These are phyloP conservation scores for Periconia digitata DNA, from an alignment of 2,329 filamentous ascomycete genomes.

Conservation along the genomic window DNA sequence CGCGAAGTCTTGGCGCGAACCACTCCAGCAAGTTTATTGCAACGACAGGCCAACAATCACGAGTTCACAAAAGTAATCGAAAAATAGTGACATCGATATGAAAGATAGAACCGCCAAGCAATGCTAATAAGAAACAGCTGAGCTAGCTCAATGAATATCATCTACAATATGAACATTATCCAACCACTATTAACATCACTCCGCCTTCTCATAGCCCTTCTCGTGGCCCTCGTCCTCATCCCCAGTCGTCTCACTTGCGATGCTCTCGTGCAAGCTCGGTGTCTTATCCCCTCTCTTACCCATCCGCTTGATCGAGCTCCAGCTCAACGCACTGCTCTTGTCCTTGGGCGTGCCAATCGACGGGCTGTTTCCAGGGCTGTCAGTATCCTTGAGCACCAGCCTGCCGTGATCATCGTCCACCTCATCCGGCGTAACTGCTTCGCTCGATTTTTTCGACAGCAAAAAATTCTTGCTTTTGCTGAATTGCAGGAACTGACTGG, in stretches of 20 bases:
- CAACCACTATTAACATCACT: neutral
- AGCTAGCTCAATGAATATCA: neutral
- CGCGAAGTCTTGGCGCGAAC: neutral
- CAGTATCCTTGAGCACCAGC: constrained; percentile 27
- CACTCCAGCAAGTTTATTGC: neutral
- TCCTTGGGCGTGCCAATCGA: constrained; percentile 41
- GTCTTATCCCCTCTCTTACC: constrained; percentile 47
- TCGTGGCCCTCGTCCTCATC: constrained; percentile 38
- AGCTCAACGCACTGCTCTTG: constrained; percentile 44
- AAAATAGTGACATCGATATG: constrained; percentile 1
- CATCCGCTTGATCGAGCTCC: constrained; percentile 49
- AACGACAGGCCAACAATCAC: neutral
- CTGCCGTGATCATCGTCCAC: constrained; percentile 40
- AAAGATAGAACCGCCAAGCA: constrained; percentile 1
- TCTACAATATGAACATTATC: too few relatives aligned
- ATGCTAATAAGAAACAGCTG: too few relatives aligned
- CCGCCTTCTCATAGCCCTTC: neutral
- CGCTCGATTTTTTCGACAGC: constrained; percentile 36
- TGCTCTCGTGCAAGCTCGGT: constrained; percentile 50
- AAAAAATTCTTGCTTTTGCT: constrained; percentile 40
- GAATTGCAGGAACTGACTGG: constrained; percentile 48
- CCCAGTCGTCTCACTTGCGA: constrained; percentile 44
- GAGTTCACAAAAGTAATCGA: neutral
- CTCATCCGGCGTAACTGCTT: constrained; percentile 41
- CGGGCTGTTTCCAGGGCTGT: constrained; percentile 37